Percentiles rank a stretch among this genome's conserved stretches.
Conservation (phyloP, 208 protist species). For the Wallacemonas sp. region DNA sequence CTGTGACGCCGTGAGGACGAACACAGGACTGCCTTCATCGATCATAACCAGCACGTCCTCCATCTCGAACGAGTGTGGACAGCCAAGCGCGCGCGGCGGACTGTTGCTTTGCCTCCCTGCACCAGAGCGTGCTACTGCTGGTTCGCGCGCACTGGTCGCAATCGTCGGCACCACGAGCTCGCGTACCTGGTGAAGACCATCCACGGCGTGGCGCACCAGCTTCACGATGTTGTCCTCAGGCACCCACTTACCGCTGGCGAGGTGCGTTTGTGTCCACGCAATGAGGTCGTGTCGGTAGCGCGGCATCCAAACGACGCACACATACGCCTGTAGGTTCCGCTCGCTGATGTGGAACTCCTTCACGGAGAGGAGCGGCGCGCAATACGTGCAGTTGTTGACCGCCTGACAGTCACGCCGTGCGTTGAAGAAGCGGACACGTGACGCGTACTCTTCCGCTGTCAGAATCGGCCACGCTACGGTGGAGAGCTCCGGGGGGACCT, state of each 20-base stretch:
- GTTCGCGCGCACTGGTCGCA: not conserved
- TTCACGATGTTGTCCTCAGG: slow-evolving; percentile 29
- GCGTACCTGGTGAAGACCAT: slow-evolving; percentile 26
- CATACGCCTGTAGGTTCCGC: slow-evolving; percentile 14
- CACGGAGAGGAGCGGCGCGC: slow-evolving; percentile 48
- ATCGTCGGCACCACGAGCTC: slow-evolving; percentile 12
- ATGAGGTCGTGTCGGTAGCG: slow-evolving; percentile 35
- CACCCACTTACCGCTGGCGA: slow-evolving; percentile 15
- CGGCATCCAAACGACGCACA: slow-evolving; percentile 78
- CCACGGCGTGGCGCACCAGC: slow-evolving; percentile 37
- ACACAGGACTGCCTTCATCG: slow-evolving; percentile 23
- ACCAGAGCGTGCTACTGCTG: not conserved
- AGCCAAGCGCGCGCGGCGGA: not conserved
- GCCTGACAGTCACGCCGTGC: slow-evolving; percentile 15
- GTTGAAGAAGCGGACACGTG: slow-evolving; percentile 18
- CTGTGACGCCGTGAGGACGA: slow-evolving; percentile 27
- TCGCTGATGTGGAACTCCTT: slow-evolving; percentile 36
- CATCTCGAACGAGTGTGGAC: slow-evolving; percentile 22
- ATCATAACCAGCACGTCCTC: slow-evolving; percentile 48
- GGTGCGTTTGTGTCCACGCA: slow-evolving; percentile 35
- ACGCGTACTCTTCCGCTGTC: slow-evolving; percentile 20
- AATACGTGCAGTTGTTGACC: slow-evolving; percentile 39
- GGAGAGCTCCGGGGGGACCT: slow-evolving; percentile 7
- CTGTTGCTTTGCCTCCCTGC: not conserved
- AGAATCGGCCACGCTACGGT: slow-evolving; percentile 50